Evolutionary conservation across 1,284 basidiomycete species (phyloP), one percentile per base, ranked within the genome.

Genomic region (Afroboletus lepidellus): DNA sequence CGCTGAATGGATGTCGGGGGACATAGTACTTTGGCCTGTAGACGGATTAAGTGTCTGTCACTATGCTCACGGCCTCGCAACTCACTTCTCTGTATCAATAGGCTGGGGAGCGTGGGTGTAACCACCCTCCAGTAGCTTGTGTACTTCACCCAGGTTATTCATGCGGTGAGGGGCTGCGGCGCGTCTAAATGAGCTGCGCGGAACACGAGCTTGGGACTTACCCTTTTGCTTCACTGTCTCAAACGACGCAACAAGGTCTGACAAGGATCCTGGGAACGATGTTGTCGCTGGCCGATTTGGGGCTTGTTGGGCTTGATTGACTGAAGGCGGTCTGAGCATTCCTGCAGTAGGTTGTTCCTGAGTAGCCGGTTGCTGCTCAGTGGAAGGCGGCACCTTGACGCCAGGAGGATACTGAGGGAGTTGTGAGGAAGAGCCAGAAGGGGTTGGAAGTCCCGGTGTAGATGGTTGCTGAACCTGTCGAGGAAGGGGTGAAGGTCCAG

Each of bases 211-310:
- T 24, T 39, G 49, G 20, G 36, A 74, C 80, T 57, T 61, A 92
- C 92, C 92, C 70, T 96, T 94, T 74, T 95, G 93, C 73, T 96
- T 99, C 57, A 93, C 94, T 44, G 83, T 90, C 74, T 98, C 96
- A 67, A 98, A 99, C 43, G 92, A 95, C 30, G 90, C 85, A 38
- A 98, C 95, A 48, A 99, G 78, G 69, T 98, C 95, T 16, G 93
- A 92, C 62, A 99, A 70, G 41, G 90, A 91, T 41, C 87, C 88
- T 50, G 84, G 94, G 78, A 89, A 86, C 16, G 79, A 78, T 20
- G 77, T 70, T 57, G 61, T 38, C 67, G 58, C 42, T 44, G 69
- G 58, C n/a, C 69, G 72, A 30, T 64, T 65, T 29, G 71, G 67
- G 30, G 60, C 54, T 53, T 72, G 72, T 44, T 77, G 79, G 12